Percentiles rank a stretch among this genome's conserved stretches.
Evolutionary conservation across 75 land plant species (phyloP).

Genomic region (Gnetum montanum): DNA sequence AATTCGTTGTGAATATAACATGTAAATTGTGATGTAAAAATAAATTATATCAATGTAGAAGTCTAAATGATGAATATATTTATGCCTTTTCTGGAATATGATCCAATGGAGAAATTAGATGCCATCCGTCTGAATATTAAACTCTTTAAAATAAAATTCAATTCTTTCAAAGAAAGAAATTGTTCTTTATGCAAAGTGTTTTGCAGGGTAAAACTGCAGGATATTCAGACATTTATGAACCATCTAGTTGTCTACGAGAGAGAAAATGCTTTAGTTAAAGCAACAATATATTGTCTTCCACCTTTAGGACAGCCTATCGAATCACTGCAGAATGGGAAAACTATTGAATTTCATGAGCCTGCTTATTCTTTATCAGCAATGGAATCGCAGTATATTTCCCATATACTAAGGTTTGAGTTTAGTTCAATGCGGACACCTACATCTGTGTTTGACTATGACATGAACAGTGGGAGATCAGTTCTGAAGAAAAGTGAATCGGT

Average conservation of each 20-base stretch:
- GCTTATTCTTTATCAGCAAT: slow-evolving; percentile 47
- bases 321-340: slow-evolving; percentile 41
- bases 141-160: too few relatives aligned
- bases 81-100: too few relatives aligned
- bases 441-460: slow-evolving; percentile 93
- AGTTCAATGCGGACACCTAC: slow-evolving; percentile 83
- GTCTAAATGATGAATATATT: too few relatives aligned
- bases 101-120: too few relatives aligned
- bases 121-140: too few relatives aligned
- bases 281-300: slow-evolving; percentile 63
- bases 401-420: slow-evolving; percentile 70
- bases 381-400: slow-evolving; percentile 56
- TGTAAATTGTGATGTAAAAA: too few relatives aligned
- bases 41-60: too few relatives aligned
- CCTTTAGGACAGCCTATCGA: slow-evolving; percentile 49
- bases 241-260: slow-evolving; percentile 82
- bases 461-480: slow-evolving; percentile 68
- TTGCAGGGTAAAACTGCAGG: slow-evolving; percentile 83
- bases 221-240: slow-evolving; percentile 53
- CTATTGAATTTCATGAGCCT: slow-evolving; percentile 75
- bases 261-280: slow-evolving; percentile 60
- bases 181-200: too few relatives aligned
- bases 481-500: slow-evolving; percentile 80
- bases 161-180: too few relatives aligned
- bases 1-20: too few relatives aligned